phyloP scores from a whole-genome alignment of 1,284 basidiomycete species.

The Sporisorium reilianum region DNA sequence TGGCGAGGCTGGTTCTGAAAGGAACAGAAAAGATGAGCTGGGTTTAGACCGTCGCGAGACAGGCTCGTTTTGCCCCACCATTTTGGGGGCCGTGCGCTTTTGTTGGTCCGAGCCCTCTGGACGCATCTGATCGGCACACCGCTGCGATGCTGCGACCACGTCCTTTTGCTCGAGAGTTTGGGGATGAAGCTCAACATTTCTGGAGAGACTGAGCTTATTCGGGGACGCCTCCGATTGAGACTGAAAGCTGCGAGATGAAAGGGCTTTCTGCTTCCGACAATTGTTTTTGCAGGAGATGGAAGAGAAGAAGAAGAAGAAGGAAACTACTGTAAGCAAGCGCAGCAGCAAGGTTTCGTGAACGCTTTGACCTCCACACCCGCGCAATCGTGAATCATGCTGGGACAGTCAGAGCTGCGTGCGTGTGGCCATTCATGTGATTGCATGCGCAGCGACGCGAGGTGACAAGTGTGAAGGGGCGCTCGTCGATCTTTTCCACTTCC shows the following conservation, averaged over 20 bases:
- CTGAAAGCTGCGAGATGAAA: not conserved
- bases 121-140: not conserved
- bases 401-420: not conserved
- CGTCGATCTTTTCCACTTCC: not conserved
- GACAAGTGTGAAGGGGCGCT: constrained; percentile 8
- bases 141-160: not conserved
- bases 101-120: not conserved
- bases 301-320: not conserved
- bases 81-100: not conserved
- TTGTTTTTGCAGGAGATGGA: not conserved
- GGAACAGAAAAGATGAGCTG: not conserved
- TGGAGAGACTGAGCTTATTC: not conserved
- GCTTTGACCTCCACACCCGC: not conserved
- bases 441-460: constrained; percentile 19
- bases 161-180: not conserved
- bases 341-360: not conserved
- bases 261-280: not conserved
- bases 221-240: not conserved
- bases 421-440: no score
- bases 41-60: not conserved
- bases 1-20: not conserved
- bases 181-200: not conserved
- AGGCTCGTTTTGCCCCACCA: no score
- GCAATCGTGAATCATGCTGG: no score
- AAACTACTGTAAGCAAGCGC: no score